Percentiles rank a stretch among this genome's conserved stretches.
Conservation (phyloP, 176 grass and related monocot species). For the Aegilops sharonensis region DNA sequence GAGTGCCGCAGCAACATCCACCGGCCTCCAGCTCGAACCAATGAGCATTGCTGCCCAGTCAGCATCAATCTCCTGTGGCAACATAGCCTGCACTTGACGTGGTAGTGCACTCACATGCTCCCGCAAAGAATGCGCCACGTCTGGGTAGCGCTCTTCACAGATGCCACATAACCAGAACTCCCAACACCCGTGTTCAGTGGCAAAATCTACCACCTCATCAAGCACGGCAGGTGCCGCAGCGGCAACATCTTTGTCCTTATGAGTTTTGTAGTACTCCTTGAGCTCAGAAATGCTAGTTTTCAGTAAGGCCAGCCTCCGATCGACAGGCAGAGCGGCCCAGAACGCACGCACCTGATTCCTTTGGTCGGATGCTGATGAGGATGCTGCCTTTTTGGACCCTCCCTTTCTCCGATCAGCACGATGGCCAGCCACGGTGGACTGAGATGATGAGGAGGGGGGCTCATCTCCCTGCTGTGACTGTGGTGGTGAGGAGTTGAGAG, state of each 20-base stretch:
- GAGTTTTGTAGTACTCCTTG: constrained; percentile 39
- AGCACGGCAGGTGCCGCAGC: constrained; percentile 29
- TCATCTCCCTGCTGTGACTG: constrained; percentile 44
- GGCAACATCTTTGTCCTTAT: constrained; percentile 53
- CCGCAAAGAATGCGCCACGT: constrained; percentile 34
- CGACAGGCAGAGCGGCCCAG: constrained; percentile 50
- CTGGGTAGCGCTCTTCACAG: constrained; percentile 54
- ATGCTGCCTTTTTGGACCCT: constrained; percentile 42
- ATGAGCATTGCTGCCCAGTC: constrained; percentile 67
- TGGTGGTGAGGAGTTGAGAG: neutral
- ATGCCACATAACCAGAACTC: constrained; percentile 66
- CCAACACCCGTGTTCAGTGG: constrained; percentile 44
- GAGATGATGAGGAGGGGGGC: constrained; percentile 46
- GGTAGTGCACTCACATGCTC: constrained; percentile 60
- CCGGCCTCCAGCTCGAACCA: constrained; percentile 64
- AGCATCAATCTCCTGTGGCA: constrained; percentile 63
- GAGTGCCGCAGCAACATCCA: constrained; percentile 53
- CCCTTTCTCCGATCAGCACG: constrained; percentile 60
- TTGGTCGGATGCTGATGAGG: constrained; percentile 31
- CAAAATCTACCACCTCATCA: constrained; percentile 53
- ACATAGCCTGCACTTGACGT: constrained; percentile 31
- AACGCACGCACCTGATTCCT: constrained; percentile 74
- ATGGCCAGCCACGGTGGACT: constrained; percentile 32
- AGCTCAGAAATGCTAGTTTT: constrained; percentile 56
- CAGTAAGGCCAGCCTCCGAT: constrained; percentile 53